Evolutionary conservation across 805 yeast species (phyloP).

Genomic region (Blastobotrys peoriensis): DNA sequence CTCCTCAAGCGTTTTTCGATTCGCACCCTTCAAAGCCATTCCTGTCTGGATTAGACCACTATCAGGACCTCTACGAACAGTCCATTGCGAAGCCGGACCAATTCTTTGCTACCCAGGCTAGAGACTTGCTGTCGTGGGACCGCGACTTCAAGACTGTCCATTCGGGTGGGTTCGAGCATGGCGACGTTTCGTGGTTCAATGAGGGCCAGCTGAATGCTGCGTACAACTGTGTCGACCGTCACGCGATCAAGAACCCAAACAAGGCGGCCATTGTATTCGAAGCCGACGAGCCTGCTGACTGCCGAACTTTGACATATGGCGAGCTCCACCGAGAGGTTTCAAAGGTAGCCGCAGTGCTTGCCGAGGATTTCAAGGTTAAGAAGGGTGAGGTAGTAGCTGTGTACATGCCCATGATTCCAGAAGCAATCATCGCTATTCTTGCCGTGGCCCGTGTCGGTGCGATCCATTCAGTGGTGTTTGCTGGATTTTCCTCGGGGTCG

Average conservation of each 20-base stretch:
- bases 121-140: constrained; percentile 70
- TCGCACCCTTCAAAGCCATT: constrained; percentile 51
- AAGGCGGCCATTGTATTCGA: constrained; percentile 70
- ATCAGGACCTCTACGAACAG: constrained; percentile 60
- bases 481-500: constrained; percentile 93
- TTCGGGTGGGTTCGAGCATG: constrained; percentile 59
- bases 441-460: constrained; percentile 95
- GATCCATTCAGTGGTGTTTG: constrained; percentile 91
- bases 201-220: constrained; percentile 91
- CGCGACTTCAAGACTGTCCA: constrained; percentile 61
- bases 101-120: constrained; percentile 76
- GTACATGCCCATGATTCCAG: constrained; percentile 96
- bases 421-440: constrained; percentile 87
- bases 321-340: constrained; percentile 80
- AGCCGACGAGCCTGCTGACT: constrained; percentile 83
- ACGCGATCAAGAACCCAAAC: constrained; percentile 81
- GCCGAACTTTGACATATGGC: constrained; percentile 70
- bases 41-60: constrained; percentile 41
- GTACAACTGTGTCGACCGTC: constrained; percentile 92
- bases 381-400: constrained; percentile 97
- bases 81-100: constrained; percentile 72
- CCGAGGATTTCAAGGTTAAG: constrained; percentile 70
- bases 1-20: constrained; percentile 36
- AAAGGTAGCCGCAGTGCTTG: constrained; percentile 76
- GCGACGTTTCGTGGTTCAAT: constrained; percentile 87